A percentile compares a stretch with the other conserved stretches of the same genome.
Evolutionary conservation across 352 stramenopile species (phyloP).

Genomic region (Pythium brachiatum): DNA sequence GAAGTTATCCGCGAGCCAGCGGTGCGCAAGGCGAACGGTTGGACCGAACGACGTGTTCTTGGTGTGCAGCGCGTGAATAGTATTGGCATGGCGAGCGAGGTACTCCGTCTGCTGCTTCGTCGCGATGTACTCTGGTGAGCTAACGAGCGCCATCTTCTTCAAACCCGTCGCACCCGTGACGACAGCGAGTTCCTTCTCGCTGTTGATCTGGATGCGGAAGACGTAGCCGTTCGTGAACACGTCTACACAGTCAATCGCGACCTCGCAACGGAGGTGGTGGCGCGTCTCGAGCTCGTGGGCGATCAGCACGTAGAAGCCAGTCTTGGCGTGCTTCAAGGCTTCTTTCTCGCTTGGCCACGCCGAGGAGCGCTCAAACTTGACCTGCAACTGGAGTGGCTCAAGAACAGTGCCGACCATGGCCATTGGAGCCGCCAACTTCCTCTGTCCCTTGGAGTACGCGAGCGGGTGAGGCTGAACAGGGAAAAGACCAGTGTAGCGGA

Average conservation of each 20-base stretch:
- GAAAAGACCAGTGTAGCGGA: constrained; percentile 87
- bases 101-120: constrained; percentile 67
- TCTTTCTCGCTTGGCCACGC: constrained; percentile 84
- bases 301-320: constrained; percentile 88
- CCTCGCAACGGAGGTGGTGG: constrained; percentile 61
- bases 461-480: constrained; percentile 83
- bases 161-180: constrained; percentile 51
- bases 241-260: constrained; percentile 73
- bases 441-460: constrained; percentile 74
- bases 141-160: constrained; percentile 59
- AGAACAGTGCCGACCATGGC: constrained; percentile 72
- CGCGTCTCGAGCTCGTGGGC: constrained; percentile 72
- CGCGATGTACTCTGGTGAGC: constrained; percentile 59
- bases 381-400: constrained; percentile 63
- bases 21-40: constrained; percentile 74
- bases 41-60: constrained; percentile 78
- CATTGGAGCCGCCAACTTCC: constrained; percentile 47
- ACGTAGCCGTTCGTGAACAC: constrained; percentile 81
- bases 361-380: constrained; percentile 85
- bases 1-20: constrained; percentile 81
- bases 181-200: constrained; percentile 69
- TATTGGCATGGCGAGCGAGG: constrained; percentile 59
- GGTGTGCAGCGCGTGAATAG: constrained; percentile 70
- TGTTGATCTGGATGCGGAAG: constrained; percentile 82
- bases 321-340: constrained; percentile 80